Percentiles rank a stretch among this genome's conserved stretches.
phyloP scores from a whole-genome alignment of 2,329 filamentous ascomycete species.

The Ceratocystis destructans region DNA sequence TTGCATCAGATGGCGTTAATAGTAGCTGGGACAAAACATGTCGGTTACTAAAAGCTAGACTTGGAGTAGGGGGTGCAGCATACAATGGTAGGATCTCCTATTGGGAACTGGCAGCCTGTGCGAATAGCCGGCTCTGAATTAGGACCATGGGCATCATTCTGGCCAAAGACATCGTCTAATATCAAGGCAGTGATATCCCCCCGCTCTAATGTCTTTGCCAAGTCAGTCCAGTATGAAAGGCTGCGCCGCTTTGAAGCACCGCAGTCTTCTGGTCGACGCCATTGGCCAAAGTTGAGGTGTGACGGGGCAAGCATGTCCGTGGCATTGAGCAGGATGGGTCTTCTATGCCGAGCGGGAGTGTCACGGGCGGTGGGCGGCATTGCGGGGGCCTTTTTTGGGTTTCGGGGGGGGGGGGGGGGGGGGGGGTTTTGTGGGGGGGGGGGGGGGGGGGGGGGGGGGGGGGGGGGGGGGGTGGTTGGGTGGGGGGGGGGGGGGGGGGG shows the following conservation, averaged over 20 bases:
- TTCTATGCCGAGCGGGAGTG: background rate
- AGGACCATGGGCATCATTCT: constrained; percentile 56
- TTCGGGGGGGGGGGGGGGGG: background rate
- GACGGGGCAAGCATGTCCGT: constrained; percentile 54
- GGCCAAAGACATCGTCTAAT: constrained; percentile 52
- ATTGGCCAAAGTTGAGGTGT: constrained; percentile 51
- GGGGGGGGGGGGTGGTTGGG: too few relatives aligned
- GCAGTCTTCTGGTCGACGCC: constrained; percentile 49
- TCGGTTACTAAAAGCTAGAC: background rate
- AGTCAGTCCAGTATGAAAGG: constrained; percentile 49
- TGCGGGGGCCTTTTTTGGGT: background rate
- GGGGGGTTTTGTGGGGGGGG: background rate
- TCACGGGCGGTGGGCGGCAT: background rate
- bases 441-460: background rate
- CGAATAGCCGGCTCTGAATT: constrained; percentile 40
- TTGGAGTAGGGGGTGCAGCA: background rate
- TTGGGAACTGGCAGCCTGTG: constrained; percentile 54
- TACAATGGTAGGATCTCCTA: constrained; percentile 47
- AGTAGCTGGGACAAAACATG: background rate
- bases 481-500: too few relatives aligned
- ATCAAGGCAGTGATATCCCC: constrained; percentile 52
- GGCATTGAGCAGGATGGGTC: constrained; percentile 44
- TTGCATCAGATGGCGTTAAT: background rate
- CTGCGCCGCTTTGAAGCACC: constrained; percentile 43
- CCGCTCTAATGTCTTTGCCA: constrained; percentile 47